phyloP scores from a whole-genome alignment of 2,329 filamentous ascomycete species.

The Lasiodiplodia citricola region DNA sequence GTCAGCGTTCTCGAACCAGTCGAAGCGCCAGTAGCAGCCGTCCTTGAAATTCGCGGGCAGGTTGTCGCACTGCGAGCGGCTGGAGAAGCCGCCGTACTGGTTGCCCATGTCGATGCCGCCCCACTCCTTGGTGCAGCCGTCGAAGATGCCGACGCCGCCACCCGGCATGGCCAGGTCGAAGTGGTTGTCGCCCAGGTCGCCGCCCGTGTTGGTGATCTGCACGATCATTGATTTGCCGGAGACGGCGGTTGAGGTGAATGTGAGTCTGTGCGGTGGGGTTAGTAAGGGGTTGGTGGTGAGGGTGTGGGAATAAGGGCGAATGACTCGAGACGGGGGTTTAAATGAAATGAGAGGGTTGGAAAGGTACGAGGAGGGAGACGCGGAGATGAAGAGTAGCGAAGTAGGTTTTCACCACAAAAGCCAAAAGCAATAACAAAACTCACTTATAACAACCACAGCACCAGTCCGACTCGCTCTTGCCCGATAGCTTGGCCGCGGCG shows the following conservation, averaged over 20 bases:
- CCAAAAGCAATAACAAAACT: constrained; percentile 15
- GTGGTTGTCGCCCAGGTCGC: constrained; percentile 62
- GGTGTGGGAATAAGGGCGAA: too few species aligned
- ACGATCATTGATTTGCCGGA: constrained; percentile 66
- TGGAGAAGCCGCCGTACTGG: constrained; percentile 63
- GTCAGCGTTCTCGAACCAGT: constrained; percentile 66
- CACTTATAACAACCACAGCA: constrained; percentile 67
- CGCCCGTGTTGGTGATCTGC: constrained; percentile 66
- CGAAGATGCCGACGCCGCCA: constrained; percentile 62
- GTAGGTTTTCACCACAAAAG: background rate
- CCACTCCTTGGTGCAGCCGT: constrained; percentile 58
- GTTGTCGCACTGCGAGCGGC: constrained; percentile 56
- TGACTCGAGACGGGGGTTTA: background rate
- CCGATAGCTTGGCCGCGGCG: constrained; percentile 62
- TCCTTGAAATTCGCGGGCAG: constrained; percentile 61
- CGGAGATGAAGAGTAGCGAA: background rate
- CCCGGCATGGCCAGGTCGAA: constrained; percentile 61
- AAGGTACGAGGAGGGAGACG: too few species aligned
- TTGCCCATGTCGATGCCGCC: constrained; percentile 60
- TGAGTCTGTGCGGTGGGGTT: constrained; percentile 43
- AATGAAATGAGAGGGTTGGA: background rate
- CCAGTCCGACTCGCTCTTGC: constrained; percentile 61
- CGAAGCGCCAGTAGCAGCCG: constrained; percentile 68
- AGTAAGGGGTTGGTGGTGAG: background rate
- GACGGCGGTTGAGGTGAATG: constrained; percentile 60